Evolutionary conservation across 176 grass and related monocot species (phyloP), one percentile per base, ranked within the genome.

Genomic region (Carex scoparia): DNA sequence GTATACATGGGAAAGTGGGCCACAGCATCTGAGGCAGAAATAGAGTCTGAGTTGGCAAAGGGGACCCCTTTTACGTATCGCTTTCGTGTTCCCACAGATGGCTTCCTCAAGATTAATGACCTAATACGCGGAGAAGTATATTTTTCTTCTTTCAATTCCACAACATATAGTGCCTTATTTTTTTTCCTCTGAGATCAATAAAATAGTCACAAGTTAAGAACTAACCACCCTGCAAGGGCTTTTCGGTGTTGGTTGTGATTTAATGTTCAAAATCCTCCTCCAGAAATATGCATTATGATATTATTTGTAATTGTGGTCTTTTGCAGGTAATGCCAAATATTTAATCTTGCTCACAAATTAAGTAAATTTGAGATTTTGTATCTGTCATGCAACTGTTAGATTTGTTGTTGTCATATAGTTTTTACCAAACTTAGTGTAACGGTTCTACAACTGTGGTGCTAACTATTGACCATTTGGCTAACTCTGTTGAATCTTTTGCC

Each of bases 1-100:
- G 87, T 99, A 42, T 99, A 99, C 87, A 95, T 79, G 75, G 93
- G 96, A 33, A 99, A 95, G 70, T 99, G 96, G 96, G 90, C 80
- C 74, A 90, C 83, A 81, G 96, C 93, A 74, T 92, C 93, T 49
- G 96, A 95, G 55, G 60, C 28, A 73, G 93, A 95, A 84, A 85
- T 95, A 31, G 74, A 98, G 7, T 86, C 88, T 12, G 91, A 94
- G 76, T 75, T 98, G 89, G 88, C 86, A 58, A 95, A 95, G 85
- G 93, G 96, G 8, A 95, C 91, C 5, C 91, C 91, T 55, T 98
- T 92, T 74, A 98, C 96, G 44, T 98, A 95, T 55, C 96, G 93
- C 44, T 98, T 98, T 65, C 90, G 85, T 74, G 96, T 98, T 65
- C 96, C 91, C 5, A 90, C 91, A 66, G 88, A 95, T 81, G 96